phyloP scores from a whole-genome alignment of 2,329 filamentous ascomycete species.

The Fusarium sp. region DNA sequence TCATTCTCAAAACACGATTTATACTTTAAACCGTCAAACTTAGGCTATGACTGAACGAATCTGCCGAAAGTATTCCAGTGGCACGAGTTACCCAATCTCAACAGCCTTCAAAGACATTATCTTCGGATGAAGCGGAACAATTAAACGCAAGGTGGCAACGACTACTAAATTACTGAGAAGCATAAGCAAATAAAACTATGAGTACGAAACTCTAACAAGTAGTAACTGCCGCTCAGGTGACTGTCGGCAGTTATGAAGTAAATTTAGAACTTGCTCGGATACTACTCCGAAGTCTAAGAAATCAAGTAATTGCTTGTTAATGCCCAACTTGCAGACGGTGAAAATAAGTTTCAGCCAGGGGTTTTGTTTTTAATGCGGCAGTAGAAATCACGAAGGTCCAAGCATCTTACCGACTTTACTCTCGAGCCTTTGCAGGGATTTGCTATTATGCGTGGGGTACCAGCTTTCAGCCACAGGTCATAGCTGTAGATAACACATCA shows the following conservation, averaged over 20 bases:
- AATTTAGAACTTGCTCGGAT: background rate
- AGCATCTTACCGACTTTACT: background rate
- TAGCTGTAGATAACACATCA: background rate
- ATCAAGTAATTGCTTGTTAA: background rate
- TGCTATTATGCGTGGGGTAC: background rate
- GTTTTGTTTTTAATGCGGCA: background rate
- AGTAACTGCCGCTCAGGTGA: background rate
- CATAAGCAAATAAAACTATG: background rate
- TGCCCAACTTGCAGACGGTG: background rate
- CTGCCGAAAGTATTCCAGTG: accelerated
- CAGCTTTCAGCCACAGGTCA: background rate
- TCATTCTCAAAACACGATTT: background rate
- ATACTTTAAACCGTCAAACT: background rate
- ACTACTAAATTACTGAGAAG: background rate
- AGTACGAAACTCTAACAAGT: background rate
- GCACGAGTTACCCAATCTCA: background rate
- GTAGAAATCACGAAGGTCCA: background rate
- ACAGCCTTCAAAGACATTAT: too few relatives aligned
- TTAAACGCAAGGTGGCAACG: too few relatives aligned
- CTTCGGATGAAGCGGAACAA: background rate
- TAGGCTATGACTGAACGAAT: accelerated
- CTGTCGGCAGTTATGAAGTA: background rate
- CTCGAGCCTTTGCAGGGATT: background rate
- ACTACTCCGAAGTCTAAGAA: too few relatives aligned
- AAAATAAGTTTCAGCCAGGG: background rate